These are phyloP conservation scores for Neurospora sp. DNA, from an alignment of 2,329 filamentous ascomycete genomes.

Conservation along the genomic window DNA sequence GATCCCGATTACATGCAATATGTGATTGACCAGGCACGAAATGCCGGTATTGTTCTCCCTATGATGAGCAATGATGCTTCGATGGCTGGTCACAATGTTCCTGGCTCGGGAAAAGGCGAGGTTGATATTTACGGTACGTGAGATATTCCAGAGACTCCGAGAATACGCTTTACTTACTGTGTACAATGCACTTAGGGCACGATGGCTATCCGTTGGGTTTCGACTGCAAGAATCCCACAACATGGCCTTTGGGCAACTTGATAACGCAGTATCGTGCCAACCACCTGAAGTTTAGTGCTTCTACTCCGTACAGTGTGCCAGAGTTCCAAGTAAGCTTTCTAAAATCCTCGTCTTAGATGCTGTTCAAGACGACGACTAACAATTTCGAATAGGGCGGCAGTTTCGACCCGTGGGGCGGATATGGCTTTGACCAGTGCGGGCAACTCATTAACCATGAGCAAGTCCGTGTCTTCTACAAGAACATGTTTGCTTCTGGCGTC, in stretches of 20 bases:
- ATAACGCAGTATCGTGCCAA: conserved; percentile 44
- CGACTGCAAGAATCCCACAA: conserved; percentile 49
- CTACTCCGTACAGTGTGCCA: conserved; percentile 54
- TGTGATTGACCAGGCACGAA: conserved; percentile 56
- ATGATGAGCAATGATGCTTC: conserved; percentile 64
- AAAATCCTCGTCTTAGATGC: neutral
- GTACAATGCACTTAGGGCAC: conserved; percentile 33
- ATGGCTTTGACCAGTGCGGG: conserved; percentile 58
- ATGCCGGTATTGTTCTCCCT: conserved; percentile 63
- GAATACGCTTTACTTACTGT: conserved; percentile 9
- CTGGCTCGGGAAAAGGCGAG: conserved; percentile 45
- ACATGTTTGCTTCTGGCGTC: conserved; percentile 55
- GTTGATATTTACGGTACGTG: conserved; percentile 47
- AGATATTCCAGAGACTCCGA: neutral
- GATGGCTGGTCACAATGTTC: conserved; percentile 51
- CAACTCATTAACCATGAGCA: conserved; percentile 63
- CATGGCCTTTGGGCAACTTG: conserved; percentile 48
- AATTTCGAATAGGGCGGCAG: conserved; percentile 57
- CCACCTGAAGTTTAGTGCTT: conserved; percentile 53
- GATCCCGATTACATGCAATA: conserved; percentile 61
- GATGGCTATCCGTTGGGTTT: conserved; percentile 55
- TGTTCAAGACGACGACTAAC: neutral
- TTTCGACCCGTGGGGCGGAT: conserved; percentile 67
- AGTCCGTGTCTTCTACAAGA: conserved; percentile 72
- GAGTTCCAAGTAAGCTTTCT: conserved; percentile 32